Evolutionary conservation across 1,284 basidiomycete species (phyloP), one percentile per base, ranked within the genome.

Genomic region (Leucoagaricus sp.): DNA sequence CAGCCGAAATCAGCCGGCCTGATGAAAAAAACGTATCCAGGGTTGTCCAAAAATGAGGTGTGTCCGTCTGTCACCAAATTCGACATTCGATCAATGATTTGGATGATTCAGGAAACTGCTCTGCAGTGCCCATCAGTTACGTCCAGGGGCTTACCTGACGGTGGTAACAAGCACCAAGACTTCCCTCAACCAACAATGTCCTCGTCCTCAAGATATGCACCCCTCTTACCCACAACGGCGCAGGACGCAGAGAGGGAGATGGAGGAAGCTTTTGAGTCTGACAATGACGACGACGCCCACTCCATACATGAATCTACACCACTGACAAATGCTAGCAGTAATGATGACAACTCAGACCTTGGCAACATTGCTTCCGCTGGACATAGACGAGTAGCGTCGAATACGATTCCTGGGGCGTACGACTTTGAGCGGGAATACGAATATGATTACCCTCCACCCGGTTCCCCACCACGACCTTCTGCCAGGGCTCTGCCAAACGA

Each of bases 381-480:
- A 15, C 47, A 41, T 21, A 33, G 47, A n/a, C 53, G 46, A 23
- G 21, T 31, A 3, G 55, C 55, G 26, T 64, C 66, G 1, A 67
- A 44, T 10, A 57, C 67, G 15, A 65, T 67, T 53, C 70, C 77
- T 29, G 77, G 74, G 15, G 66, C 71, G 15, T 94, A 95, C 69
- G 91, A 94, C 71, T 94, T 94, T 71, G 91, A 93, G 69, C 78
- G 90, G 26, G 88, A 91, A 64, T 89, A 86, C 64, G 88, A 85
- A 63, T 86, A 86, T 64, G 81, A 79, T 63, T 78, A 75, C 25
- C 90, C 93, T 2, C 91, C 92, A 1, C 89, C 91, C 1, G 89
- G 91, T 17, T 93, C 91, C 0, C 93, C 93, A 1, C 92, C 93
- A 0, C 74, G 73, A 1, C 85, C 74, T 29, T 85, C 83, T 53